A percentile compares a stretch with the other conserved stretches of the same genome.
Evolutionary conservation across 129 eudicot genomes (phyloP).

Genomic region (Calendula officinalis): DNA sequence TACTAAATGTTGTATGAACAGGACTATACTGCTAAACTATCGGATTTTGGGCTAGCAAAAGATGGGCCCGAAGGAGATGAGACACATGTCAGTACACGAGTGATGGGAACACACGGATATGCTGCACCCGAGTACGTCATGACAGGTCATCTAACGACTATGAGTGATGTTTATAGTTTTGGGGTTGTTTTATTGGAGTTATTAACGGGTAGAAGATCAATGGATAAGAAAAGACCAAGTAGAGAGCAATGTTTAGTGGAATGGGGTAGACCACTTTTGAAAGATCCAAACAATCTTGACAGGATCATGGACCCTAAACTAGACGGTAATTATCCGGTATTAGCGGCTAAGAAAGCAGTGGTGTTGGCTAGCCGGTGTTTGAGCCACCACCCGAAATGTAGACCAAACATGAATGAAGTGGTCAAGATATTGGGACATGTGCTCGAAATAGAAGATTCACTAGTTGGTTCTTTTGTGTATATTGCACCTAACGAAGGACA

Average conservation of each 20-base stretch:
- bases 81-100: constrained; percentile 74
- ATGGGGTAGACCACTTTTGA: constrained; percentile 56
- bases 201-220: constrained; percentile 51
- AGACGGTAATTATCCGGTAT: constrained; percentile 42
- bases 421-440: constrained; percentile 54
- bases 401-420: constrained; percentile 55
- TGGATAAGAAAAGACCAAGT: constrained; percentile 56
- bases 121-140: constrained; percentile 92
- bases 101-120: constrained; percentile 90
- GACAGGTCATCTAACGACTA: constrained; percentile 74
- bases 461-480: constrained; percentile 44
- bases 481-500: constrained; percentile 36
- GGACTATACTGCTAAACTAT: constrained; percentile 74
- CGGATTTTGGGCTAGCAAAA: constrained; percentile 90
- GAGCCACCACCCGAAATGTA: constrained; percentile 51
- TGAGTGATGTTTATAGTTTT: constrained; percentile 59
- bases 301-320: constrained; percentile 59
- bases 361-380: constrained; percentile 56
- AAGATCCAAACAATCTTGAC: constrained; percentile 46
- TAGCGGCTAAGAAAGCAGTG: constrained; percentile 48
- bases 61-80: constrained; percentile 90
- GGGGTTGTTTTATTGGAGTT: constrained; percentile 61
- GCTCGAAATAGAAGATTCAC: constrained; percentile 41
- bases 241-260: constrained; percentile 54
- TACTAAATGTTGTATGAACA: constrained; percentile 27